Evolutionary conservation across 208 protist genomes (phyloP).

Genomic region (Strigomonas culicis): DNA sequence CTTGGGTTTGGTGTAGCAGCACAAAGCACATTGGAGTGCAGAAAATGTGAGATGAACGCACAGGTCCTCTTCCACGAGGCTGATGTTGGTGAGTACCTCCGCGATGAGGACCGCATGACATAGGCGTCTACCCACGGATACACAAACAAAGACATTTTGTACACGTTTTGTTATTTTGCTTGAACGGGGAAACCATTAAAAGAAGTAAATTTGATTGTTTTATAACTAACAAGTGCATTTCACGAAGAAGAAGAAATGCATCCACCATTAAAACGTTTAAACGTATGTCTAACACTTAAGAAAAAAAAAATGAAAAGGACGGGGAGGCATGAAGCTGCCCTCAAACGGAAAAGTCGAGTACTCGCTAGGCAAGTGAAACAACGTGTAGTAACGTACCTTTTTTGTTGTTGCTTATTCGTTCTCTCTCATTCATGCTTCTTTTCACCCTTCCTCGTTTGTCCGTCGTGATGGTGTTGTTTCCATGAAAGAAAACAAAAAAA

Average conservation of each 20-base stretch:
- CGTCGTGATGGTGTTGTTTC: constrained; percentile 5
- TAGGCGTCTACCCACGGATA: constrained; percentile 23
- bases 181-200: too few species aligned
- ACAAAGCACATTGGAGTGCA: constrained; percentile 94
- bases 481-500: neutral
- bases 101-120: constrained; percentile 94
- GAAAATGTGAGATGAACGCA: constrained; percentile 95
- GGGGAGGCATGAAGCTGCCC: too few species aligned
- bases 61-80: constrained; percentile 97
- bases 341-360: too few species aligned
- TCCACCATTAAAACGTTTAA: neutral
- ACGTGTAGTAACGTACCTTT: neutral
- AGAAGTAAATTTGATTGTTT: too few species aligned
- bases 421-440: constrained; percentile 8
- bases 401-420: constrained; percentile 9
- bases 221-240: too few species aligned
- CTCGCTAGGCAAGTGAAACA: too few species aligned
- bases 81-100: constrained; percentile 98
- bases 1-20: constrained; percentile 97
- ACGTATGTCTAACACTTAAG: neutral
- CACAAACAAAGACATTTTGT: neutral
- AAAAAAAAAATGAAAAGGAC: too few species aligned
- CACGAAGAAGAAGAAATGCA: too few species aligned
- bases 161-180: too few species aligned
- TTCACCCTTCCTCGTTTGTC: neutral